A percentile compares a stretch with the other conserved stretches of the same genome.
Conservation (phyloP, 495 filamentous ascomycete species). For the Eremomyces bilateralis region DNA sequence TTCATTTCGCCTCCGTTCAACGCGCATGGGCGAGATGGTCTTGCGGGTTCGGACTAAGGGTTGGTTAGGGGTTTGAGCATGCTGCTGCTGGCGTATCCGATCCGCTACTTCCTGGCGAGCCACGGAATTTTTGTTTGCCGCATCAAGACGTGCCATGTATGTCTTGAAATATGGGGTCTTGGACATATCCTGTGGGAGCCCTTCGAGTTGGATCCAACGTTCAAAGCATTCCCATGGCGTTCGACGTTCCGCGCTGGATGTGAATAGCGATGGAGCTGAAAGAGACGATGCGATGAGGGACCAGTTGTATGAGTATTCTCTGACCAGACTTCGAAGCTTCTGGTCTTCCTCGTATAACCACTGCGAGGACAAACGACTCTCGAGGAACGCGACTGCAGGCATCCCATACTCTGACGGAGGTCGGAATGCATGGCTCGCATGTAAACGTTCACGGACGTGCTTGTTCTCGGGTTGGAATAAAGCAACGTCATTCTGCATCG, state of each 20-base stretch:
- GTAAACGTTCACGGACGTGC: slow-evolving; percentile 67
- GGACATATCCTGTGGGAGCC: slow-evolving; percentile 70
- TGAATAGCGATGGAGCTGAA: slow-evolving; percentile 46
- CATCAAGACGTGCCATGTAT: slow-evolving; percentile 60
- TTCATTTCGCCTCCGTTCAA: slow-evolving; percentile 67
- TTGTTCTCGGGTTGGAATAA: slow-evolving; percentile 83
- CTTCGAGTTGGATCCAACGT: slow-evolving; percentile 78
- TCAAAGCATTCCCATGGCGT: slow-evolving; percentile 99
- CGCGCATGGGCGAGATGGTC: slow-evolving; percentile 50
- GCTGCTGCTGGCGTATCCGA: slow-evolving; percentile 31
- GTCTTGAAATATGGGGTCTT: slow-evolving; percentile 83
- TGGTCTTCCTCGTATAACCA: slow-evolving; percentile 85
- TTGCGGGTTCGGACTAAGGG: slow-evolving; percentile 36
- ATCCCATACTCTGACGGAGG: slow-evolving; percentile 79
- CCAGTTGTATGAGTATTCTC: slow-evolving; percentile 95
- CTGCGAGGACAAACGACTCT: slow-evolving; percentile 62
- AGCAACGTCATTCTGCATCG: slow-evolving; percentile 59
- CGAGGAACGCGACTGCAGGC: slow-evolving; percentile 76
- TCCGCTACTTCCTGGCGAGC: slow-evolving; percentile 36
- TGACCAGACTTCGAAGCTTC: slow-evolving; percentile 59
- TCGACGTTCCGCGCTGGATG: slow-evolving; percentile 66
- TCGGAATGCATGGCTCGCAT: slow-evolving; percentile 79
- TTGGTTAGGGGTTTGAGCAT: slow-evolving; percentile 29
- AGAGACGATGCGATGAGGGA: slow-evolving; percentile 69
- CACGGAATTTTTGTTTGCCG: slow-evolving; percentile 44